Evolutionary conservation across 2,329 filamentous ascomycete species (phyloP).

Genomic region (Blastomyces parvus): DNA sequence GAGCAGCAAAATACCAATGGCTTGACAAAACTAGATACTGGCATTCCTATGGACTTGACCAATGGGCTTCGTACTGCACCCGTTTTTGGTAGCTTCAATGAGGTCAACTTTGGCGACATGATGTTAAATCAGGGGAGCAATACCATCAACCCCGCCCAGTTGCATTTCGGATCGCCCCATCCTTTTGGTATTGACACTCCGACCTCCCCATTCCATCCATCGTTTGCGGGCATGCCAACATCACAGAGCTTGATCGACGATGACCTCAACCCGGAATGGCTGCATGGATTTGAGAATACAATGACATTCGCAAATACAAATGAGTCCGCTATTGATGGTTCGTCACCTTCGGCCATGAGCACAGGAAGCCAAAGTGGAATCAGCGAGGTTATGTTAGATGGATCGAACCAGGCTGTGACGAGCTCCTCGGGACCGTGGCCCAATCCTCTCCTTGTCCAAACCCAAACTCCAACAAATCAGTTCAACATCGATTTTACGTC

Average conservation of each 20-base stretch:
- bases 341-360: slow-evolving; percentile 91
- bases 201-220: slow-evolving; percentile 33
- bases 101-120: slow-evolving; percentile 60
- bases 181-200: slow-evolving; percentile 33
- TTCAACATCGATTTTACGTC: slow-evolving; percentile 67
- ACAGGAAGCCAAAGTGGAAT: slow-evolving; percentile 85
- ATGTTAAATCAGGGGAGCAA: slow-evolving; percentile 55
- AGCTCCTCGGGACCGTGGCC: slow-evolving; percentile 57
- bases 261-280: slow-evolving; percentile 78
- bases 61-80: slow-evolving; percentile 71
- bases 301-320: slow-evolving; percentile 60
- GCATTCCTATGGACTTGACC: slow-evolving; percentile 56
- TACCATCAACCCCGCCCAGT: slow-evolving; percentile 55
- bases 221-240: slow-evolving; percentile 47
- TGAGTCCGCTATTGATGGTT: slow-evolving; percentile 80
- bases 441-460: slow-evolving; percentile 58
- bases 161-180: slow-evolving; percentile 54
- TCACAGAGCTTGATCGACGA: slow-evolving; percentile 49
- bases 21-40: slow-evolving; percentile 74
- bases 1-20: slow-evolving; percentile 49
- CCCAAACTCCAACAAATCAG: slow-evolving; percentile 54
- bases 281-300: slow-evolving; percentile 68
- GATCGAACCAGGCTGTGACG: slow-evolving; percentile 51
- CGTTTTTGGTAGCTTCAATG: slow-evolving; percentile 56
- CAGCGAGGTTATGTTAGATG: slow-evolving; percentile 85